Conservation (phyloP, 495 filamentous ascomycete species). For the Beverwykella pulmonaria region DNA sequence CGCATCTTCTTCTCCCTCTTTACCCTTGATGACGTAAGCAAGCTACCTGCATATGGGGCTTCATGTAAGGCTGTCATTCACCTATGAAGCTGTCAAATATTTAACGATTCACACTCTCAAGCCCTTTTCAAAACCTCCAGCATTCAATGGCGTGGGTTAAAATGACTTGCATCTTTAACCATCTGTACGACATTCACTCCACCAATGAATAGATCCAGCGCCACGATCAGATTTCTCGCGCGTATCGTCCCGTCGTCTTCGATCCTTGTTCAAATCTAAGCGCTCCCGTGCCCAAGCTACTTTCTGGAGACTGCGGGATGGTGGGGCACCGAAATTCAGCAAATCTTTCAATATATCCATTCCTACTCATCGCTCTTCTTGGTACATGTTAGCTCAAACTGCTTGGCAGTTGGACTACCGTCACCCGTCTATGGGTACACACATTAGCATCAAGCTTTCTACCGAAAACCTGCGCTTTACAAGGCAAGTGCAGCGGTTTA, state of each 20-base stretch:
- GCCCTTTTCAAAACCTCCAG: background rate
- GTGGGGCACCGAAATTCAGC: background rate
- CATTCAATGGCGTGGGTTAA: background rate
- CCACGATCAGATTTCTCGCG: background rate
- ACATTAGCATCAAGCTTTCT: too few relatives aligned
- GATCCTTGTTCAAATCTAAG: background rate
- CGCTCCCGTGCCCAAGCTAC: background rate
- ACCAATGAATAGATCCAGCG: background rate
- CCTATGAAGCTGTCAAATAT: background rate
- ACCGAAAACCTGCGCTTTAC: too few relatives aligned
- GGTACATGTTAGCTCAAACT: too few relatives aligned
- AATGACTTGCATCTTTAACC: background rate
- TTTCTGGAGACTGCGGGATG: background rate
- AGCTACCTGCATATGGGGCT: background rate
- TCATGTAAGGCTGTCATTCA: background rate
- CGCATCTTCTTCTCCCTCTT: background rate
- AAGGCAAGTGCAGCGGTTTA: too few relatives aligned
- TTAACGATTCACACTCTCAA: background rate
- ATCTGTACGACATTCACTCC: background rate
- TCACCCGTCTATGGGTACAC: too few relatives aligned
- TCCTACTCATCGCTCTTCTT: too few relatives aligned
- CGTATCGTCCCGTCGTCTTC: background rate
- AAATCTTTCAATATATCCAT: too few relatives aligned
- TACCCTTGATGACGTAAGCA: background rate
- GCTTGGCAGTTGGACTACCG: too few relatives aligned